Evolutionary conservation across 495 filamentous ascomycete genomes (phyloP).

Genomic region (Xylaria intraflava): DNA sequence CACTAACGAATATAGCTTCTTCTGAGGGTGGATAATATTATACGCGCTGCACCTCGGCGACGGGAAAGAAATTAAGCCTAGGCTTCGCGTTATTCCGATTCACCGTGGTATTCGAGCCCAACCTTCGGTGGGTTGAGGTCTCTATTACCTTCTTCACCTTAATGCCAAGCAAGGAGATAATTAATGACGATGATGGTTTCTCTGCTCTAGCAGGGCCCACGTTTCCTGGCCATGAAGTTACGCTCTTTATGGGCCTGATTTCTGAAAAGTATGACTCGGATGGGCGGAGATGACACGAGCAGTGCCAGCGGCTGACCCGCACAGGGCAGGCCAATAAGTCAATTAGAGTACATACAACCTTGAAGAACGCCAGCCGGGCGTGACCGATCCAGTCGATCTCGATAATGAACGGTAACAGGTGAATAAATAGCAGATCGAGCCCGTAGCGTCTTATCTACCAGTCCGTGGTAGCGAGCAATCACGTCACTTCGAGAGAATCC

Average conservation of each 20-base stretch:
- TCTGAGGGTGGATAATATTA: slow-evolving; percentile 81
- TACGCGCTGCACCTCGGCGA: slow-evolving; percentile 67
- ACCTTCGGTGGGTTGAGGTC: not conserved
- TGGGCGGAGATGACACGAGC: not conserved
- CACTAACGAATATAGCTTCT: slow-evolving; percentile 50
- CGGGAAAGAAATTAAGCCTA: slow-evolving; percentile 49
- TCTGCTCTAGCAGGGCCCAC: not conserved
- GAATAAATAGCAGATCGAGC: not conserved
- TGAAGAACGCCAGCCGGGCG: not conserved
- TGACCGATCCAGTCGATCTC: not conserved
- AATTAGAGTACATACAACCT: not conserved
- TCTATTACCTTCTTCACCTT: not conserved
- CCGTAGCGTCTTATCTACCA: not conserved
- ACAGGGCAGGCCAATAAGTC: not conserved
- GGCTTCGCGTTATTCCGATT: not conserved
- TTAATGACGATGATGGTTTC: too few species aligned
- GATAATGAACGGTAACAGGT: not conserved
- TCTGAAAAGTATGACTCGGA: not conserved
- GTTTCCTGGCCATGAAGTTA: not conserved
- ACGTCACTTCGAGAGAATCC: not conserved
- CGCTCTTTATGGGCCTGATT: not conserved
- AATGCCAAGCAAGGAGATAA: not conserved
- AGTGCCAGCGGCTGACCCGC: not conserved
- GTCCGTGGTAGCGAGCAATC: not conserved
- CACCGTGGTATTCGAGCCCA: not conserved